Evolutionary conservation across 2,329 filamentous ascomycete species (phyloP), one percentile per base, ranked within the genome.

Genomic region (Emergomyces pasteurianus): DNA sequence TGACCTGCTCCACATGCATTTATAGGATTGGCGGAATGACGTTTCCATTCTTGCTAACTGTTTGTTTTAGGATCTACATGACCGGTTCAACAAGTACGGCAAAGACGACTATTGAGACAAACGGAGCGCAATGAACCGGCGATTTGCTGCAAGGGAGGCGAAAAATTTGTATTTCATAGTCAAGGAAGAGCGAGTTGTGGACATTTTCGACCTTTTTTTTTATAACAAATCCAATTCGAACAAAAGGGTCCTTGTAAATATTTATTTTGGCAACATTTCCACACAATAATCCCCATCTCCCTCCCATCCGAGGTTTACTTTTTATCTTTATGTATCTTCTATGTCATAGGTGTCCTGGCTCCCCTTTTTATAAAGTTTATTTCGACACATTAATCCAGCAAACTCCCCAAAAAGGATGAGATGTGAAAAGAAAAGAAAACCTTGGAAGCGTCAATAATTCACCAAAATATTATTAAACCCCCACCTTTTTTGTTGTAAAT

Each of bases 1-100:
- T 8, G 2, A 60, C 34, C 43, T 36, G 56, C 58, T 34, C 18
- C 10, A 18, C 49, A 38, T 40, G 2, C 21, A 10, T 38, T 26
- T 56, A 18, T 23, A 23, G 16, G 14, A 16, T 57, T 34, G 16
- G 23, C 8, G 2, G 4, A 2, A 26, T 46, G 38, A 7, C n/a
- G n/a, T 9, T 31, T 43, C 16, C 5, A 34, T 23, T 18, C 1
- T 43, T 18, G 38, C 47, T 58, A 61, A 60, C 21, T 43, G 28
- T 47, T 60, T 36, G 40, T 47, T 56, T 61, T 70, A 95, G 90
- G 83, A 87, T 71, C 85, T 96, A 66, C 94, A 99, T 80, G 94
- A 99, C 70, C 88, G 88, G 80, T 97, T 88, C 86, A 99, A 99
- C 89, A 99, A 99, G 83, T 97, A 90, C 86, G 94, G 94, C 77